phyloP scores from a whole-genome alignment of 2,329 filamentous ascomycete genomes.

The Verticillium nonalfalfae region DNA sequence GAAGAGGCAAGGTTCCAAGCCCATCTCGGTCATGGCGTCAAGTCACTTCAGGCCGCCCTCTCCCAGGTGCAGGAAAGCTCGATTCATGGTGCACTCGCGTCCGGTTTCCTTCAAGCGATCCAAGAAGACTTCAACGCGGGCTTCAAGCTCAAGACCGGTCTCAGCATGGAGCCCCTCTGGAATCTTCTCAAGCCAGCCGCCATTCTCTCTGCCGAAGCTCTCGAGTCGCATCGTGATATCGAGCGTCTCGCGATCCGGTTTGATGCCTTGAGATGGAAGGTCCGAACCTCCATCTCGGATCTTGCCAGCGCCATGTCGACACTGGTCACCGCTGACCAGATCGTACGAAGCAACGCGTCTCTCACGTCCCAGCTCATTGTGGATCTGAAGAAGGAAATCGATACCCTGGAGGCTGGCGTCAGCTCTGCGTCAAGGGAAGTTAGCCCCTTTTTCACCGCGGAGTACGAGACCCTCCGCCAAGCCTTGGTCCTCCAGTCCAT shows the following conservation, averaged over 20 bases:
- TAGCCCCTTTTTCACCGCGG: constrained; percentile 42
- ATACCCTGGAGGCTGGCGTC: constrained; percentile 40
- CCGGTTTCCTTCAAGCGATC: constrained; percentile 32
- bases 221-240: constrained; percentile 43
- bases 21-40: constrained; percentile 46
- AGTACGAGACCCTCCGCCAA: constrained; percentile 54
- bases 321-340: constrained; percentile 47
- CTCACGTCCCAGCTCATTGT: constrained; percentile 40
- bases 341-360: constrained; percentile 40
- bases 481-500: constrained; percentile 33
- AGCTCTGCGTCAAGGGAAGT: constrained; percentile 32
- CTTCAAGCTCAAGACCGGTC: constrained; percentile 67
- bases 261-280: constrained; percentile 55
- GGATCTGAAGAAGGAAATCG: constrained; percentile 44
- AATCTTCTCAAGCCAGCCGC: constrained; percentile 59
- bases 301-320: constrained; percentile 47
- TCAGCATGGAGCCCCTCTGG: constrained; percentile 80
- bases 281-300: constrained; percentile 41
- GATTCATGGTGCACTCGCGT: constrained; percentile 29
- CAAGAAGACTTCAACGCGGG: constrained; percentile 57
- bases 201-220: constrained; percentile 35
- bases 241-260: constrained; percentile 53
- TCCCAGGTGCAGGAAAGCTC: constrained; percentile 13
- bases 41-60: constrained; percentile 30
- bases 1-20: constrained; percentile 61